These are phyloP conservation scores for Solanum hybrid DNA, from an alignment of 305 asterid species.

Conservation along the genomic window DNA sequence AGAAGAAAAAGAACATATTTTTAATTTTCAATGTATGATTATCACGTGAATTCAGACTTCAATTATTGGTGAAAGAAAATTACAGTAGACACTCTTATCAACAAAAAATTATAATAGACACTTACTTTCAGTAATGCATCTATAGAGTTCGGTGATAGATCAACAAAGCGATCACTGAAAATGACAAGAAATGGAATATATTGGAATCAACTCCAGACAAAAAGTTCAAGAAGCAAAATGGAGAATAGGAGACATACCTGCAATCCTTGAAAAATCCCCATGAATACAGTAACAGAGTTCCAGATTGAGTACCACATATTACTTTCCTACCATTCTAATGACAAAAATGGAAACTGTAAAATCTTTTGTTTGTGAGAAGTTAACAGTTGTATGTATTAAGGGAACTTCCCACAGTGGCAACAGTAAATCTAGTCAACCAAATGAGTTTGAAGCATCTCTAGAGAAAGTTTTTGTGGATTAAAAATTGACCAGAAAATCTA, in stretches of 20 bases:
- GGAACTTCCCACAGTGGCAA: not conserved
- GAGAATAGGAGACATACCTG: constrained; percentile 37
- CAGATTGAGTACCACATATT: constrained; percentile 75
- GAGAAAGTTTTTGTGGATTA: not conserved
- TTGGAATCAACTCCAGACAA: constrained; percentile 13
- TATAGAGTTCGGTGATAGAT: constrained; percentile 69
- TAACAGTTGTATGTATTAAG: not conserved
- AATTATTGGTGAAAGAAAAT: not conserved
- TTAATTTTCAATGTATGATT: not conserved
- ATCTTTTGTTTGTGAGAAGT: not conserved
- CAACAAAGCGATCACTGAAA: constrained; percentile 81
- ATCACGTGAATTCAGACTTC: not conserved
- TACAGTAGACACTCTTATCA: not conserved
- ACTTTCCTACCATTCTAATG: constrained; percentile 79
- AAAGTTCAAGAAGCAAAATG: not conserved
- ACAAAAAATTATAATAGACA: not conserved
- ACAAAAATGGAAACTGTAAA: not conserved
- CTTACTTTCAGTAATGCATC: constrained; percentile 79
- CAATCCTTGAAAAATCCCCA: constrained; percentile 99
- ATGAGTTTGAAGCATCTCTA: not conserved
- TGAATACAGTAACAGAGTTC: constrained; percentile 67
- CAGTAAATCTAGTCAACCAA: not conserved
- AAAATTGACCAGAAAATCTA: not conserved
- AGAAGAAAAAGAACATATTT: not conserved
- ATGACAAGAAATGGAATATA: constrained; percentile 8